Evolutionary conservation across 768 basidiomycete species (phyloP).

Genomic region (Rhodotorula sphaerocarpa): DNA sequence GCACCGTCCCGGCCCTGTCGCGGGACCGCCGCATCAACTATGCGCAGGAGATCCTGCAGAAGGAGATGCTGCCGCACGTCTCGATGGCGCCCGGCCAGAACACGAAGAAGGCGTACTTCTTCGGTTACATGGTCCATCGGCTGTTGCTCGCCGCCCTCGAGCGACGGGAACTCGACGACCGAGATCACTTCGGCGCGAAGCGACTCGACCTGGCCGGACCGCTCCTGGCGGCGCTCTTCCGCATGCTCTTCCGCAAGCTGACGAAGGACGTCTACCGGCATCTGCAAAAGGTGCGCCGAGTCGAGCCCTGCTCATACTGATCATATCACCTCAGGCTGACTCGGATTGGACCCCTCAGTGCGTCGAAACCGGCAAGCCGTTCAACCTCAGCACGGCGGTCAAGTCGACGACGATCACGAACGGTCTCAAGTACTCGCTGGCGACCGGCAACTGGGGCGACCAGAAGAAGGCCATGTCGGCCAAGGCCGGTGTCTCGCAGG

Average conservation of each 20-base stretch:
- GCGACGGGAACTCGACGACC: slow-evolving; percentile 90
- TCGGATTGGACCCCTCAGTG: slow-evolving; percentile 57
- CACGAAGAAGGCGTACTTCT: slow-evolving; percentile 98
- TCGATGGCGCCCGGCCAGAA: slow-evolving; percentile 92
- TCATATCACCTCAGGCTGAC: no score
- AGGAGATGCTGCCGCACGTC: slow-evolving; percentile 96
- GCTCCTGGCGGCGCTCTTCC: slow-evolving; percentile 88
- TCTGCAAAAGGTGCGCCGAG: slow-evolving; percentile 70
- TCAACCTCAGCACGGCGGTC: slow-evolving; percentile 81
- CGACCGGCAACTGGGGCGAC: slow-evolving; percentile 99
- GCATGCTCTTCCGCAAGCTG: slow-evolving; percentile 92
- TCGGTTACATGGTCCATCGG: slow-evolving; percentile 98
- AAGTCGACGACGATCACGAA: slow-evolving; percentile 97
- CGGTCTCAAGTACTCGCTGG: slow-evolving; percentile 92
- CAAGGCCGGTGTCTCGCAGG: slow-evolving; percentile 97
- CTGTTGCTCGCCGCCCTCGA: slow-evolving; percentile 86
- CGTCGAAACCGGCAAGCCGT: slow-evolving; percentile 91
- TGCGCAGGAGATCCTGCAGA: slow-evolving; percentile 94
- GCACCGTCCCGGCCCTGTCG: slow-evolving; percentile 83
- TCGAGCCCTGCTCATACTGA: no score
- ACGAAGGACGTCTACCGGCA: slow-evolving; percentile 96
- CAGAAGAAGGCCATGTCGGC: slow-evolving; percentile 98
- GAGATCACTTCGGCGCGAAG: slow-evolving; percentile 99
- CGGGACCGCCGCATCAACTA: slow-evolving; percentile 88
- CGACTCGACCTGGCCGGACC: slow-evolving; percentile 93